Base-by-base conservation (phyloP, 352 stramenopile species). In the Phytophthora pinifolia region DNA sequence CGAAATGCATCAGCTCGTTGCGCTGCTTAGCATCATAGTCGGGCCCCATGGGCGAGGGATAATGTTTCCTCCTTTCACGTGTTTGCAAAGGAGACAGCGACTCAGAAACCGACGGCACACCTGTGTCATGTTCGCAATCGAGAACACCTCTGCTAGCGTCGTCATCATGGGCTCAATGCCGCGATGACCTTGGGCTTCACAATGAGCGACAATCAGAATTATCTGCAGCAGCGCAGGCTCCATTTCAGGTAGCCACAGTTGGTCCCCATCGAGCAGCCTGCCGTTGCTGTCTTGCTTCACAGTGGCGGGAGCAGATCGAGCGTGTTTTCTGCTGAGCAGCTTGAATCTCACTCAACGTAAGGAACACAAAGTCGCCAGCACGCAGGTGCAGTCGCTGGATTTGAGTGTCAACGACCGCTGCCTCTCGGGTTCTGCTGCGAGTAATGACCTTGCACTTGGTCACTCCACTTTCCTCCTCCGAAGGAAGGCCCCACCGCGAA, bases 1-100 rank as follows among this genome's bases (percentile, higher is more conserved):
- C 46, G 2, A 34, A n/a, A 33, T 55, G 47, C 5, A 46, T 6
- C 25, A 46, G 2, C 10, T 55, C 47, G 20, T 55, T 55, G 2
- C 36, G 35, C 27, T 38, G 3, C 4, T 3, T 39, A 17, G 47
- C 37, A 10, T 27, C n/a, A 4, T 22, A 15, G 8, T 8, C 10
- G 15, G 36, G 36, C 36, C 36, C 36, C 36, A 42, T 10, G 5
- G 13, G n/a, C 5, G 12, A n/a, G 15, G 17, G 6, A 44, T n/a
- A 10, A 44, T 10, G 1, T 30, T 44, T 13, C 37, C 37, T 9
- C 37, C 37, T 20, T 44, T 44, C 6, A 55, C 17, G 17, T 55
- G 47, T 37, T 55, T 41, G 15, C 47, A 41, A 0, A 46, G 15
- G 4, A 55, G 22, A 12, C 22, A 54, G 14, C 14, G 2, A 25